Evolutionary conservation across 345 rosid species (phyloP), one percentile per base, ranked within the genome.

Genomic region (Salix suchowensis): DNA sequence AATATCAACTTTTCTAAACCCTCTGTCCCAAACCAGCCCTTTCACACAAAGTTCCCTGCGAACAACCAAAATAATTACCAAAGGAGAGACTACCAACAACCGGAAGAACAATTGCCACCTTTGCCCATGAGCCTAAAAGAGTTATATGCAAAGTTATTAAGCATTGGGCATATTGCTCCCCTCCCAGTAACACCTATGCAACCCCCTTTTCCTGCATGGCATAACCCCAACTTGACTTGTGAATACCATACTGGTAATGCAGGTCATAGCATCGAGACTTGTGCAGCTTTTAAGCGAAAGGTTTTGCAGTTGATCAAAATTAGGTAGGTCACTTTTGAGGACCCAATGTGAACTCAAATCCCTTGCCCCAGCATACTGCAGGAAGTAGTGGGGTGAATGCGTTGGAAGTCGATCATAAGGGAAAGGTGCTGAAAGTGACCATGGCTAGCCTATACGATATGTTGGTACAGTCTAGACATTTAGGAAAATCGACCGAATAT

Each of bases 401-500:
- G 0, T 1, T 50, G 2, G 55, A 50, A 6, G 8, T 50, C 0
- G 8, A 7, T 50, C 0, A 6, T 0, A 18, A 50, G 18, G 0
- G 26, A 1, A 0, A 5, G 0, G 8, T 8, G 1, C 0, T 18
- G 1, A 50, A 6, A 50, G 55, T 50, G 55, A 50, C n/a, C 55
- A 50, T 50, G 55, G 0, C n/a, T 0, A 50, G 2, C 0, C 2
- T 50, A 5, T 18, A 50, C n/a, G 0, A 5, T 0, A 50, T 50
- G 55, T 5, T 50, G 55, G 19, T 50, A 0, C 2, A 50, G 0
- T 50, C n/a, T 16, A 0, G 55, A 5, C 21, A 50, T 2, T 16
- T 5, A 0, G n/a, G 1, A 2, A 2, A 50, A 50, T 0, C 55
- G 0, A 1, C 8, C 5, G 0, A 0, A 16, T 0, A 0, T 0